These are phyloP conservation scores for Glycine latifolia DNA, from an alignment of 306 rosid species.

Conservation along the genomic window DNA sequence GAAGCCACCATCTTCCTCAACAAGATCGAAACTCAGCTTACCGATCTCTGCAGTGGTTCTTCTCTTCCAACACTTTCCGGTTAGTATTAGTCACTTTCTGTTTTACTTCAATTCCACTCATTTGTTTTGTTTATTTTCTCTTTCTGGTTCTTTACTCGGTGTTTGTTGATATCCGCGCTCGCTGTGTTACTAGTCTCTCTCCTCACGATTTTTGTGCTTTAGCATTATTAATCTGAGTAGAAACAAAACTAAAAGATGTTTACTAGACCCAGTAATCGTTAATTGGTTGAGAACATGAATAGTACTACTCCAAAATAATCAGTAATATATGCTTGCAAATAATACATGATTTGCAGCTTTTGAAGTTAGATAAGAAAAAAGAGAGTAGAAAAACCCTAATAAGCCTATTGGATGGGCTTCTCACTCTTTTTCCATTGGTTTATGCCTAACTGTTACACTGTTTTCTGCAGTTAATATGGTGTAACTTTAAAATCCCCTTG, in stretches of 20 bases:
- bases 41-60: constrained; percentile 67
- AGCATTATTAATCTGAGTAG: neutral
- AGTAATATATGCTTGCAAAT: constrained; percentile 1
- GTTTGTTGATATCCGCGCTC: constrained; percentile 19
- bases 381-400: constrained; percentile 42
- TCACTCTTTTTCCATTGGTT: constrained; percentile 26
- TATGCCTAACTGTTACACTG: constrained; percentile 25
- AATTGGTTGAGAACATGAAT: neutral
- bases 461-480: constrained; percentile 40
- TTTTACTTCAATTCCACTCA: too few species aligned
- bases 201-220: neutral
- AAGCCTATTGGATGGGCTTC: neutral
- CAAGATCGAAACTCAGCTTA: constrained; percentile 77
- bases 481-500: constrained; percentile 27
- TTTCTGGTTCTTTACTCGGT: neutral
- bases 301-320: neutral
- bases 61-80: constrained; percentile 65
- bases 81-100: constrained; percentile 27
- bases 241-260: neutral
- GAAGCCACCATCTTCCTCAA: constrained; percentile 86
- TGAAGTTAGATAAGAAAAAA: neutral
- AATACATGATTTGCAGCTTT: constrained; percentile 30
- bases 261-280: neutral
- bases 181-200: neutral
- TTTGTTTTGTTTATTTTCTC: neutral